Evolutionary conservation across 1,139 yeast genomes (phyloP).

Genomic region (Kluyveromyces sp.): DNA sequence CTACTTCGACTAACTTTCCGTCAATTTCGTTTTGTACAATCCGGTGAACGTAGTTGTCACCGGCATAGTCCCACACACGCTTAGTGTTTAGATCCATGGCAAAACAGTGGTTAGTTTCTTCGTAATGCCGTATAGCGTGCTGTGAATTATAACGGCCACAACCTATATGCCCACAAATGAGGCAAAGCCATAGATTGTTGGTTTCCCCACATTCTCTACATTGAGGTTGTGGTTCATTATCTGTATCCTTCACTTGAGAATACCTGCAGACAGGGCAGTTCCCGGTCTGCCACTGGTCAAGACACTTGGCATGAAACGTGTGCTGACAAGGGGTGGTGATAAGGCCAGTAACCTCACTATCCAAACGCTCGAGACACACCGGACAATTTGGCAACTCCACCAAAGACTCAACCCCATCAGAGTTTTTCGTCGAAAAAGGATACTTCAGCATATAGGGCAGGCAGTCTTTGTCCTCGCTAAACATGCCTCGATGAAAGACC

Average conservation of each 20-base stretch:
- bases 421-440: conserved; percentile 42
- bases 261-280: conserved; percentile 90
- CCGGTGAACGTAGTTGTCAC: conserved; percentile 86
- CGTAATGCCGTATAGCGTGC: conserved; percentile 80
- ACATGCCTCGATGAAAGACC: conserved; percentile 29
- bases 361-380: conserved; percentile 88
- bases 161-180: conserved; percentile 83
- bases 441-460: conserved; percentile 69
- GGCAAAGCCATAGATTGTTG: conserved; percentile 81
- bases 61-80: conserved; percentile 93
- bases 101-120: conserved; percentile 76
- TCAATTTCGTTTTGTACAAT: conserved; percentile 77
- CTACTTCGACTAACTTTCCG: conserved; percentile 74
- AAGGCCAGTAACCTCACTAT: conserved; percentile 70
- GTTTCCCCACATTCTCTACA: conserved; percentile 46
- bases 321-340: conserved; percentile 90
- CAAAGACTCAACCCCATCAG: conserved; percentile 17
- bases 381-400: conserved; percentile 88
- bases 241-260: conserved; percentile 38
- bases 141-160: conserved; percentile 87
- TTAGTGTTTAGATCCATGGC: conserved; percentile 84
- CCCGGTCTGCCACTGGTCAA: conserved; percentile 85
- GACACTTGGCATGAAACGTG: conserved; percentile 85
- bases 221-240: conserved; percentile 22
- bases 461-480: conserved; percentile 16